Evolutionary conservation across 768 basidiomycete species (phyloP), one percentile per base, ranked within the genome.

Genomic region (Macrolepiota dolichaula): DNA sequence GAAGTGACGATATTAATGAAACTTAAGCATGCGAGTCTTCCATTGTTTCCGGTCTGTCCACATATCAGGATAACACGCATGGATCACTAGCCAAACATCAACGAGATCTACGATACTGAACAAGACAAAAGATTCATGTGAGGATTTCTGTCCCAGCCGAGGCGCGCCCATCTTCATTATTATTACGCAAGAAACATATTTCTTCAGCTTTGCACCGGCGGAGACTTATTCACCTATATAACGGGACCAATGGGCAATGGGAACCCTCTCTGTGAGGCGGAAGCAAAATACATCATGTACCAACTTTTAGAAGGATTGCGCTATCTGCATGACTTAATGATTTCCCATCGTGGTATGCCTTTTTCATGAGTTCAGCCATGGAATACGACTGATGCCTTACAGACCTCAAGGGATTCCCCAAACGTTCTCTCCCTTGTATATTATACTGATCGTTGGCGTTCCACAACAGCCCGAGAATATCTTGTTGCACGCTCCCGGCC

Each of bases 221-320:
- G 91, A 24, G 92, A 94, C 68, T 80, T 94, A n/a, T 93, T 93
- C 71, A 90, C 89, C 2, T 92, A 93, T 71, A 88, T 94, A 64
- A 85, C 84, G 15, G 85, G 79, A 58, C 81, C 85, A 62, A 74
- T 80, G 17, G 80, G 81, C 25, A 76, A 74, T 36, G 75, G 76
- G 25, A 69, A 73, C 59, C 82, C 77, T 58, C 77, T 94, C 17
- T 85, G 85, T 63, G 89, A 92, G 74, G 87, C 89, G 15, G 92
- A 94, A 72, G 85, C 87, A 6, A 92, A 92, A 72, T 94, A 91
- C 69, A 85, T 92, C 56, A 89, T 89, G 79, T 93, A 83, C 66
- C 92, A 94, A 70, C 72, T 92, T 19, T 72, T 92, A n/a, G 79
- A 83, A 55, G 91, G 85, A 1, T 72, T 93, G 50, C 77, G 77